Evolutionary conservation across 1,284 basidiomycete species (phyloP).

Genomic region (Naganishia sp.): DNA sequence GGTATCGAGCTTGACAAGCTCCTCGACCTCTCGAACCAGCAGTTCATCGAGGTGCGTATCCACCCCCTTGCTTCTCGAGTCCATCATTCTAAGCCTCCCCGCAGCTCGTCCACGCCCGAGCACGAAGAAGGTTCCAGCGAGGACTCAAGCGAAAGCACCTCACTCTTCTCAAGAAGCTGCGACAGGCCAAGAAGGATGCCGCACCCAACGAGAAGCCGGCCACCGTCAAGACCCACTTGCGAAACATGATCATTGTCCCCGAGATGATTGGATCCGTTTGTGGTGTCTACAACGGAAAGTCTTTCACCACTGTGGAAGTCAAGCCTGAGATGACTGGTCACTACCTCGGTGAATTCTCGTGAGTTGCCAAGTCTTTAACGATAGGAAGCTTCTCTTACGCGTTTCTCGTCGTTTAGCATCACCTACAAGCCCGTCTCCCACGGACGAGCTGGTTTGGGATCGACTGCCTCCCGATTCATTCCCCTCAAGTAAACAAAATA

Average conservation of each 20-base stretch:
- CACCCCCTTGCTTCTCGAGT: not conserved
- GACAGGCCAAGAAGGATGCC: slow-evolving; percentile 99
- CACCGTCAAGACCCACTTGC: slow-evolving; percentile 98
- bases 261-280: slow-evolving; percentile 99
- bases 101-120: slow-evolving; percentile 96
- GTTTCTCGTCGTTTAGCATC: slow-evolving; percentile 60
- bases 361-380: slow-evolving; percentile 33
- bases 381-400: not conserved
- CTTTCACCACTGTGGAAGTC: slow-evolving; percentile 96
- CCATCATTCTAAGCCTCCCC: slow-evolving; percentile 4
- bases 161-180: slow-evolving; percentile 99
- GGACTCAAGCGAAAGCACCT: slow-evolving; percentile 98
- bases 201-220: slow-evolving; percentile 97
- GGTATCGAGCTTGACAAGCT: slow-evolving; percentile 97
- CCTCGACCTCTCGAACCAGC: slow-evolving; percentile 93
- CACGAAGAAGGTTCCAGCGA: slow-evolving; percentile 97
- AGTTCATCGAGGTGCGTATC: slow-evolving; percentile 59
- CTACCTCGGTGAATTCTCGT: slow-evolving; percentile 89
- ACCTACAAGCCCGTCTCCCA: slow-evolving; percentile 99
- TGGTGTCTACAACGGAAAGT: slow-evolving; percentile 83
- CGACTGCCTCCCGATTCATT: slow-evolving; percentile 62
- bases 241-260: slow-evolving; percentile 99
- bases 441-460: slow-evolving; percentile 98
- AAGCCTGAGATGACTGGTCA: slow-evolving; percentile 99
- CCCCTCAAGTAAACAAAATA: slow-evolving; percentile 60